These are phyloP conservation scores for Paulinella micropora DNA, from an alignment of 78 protist genomes.

Conservation along the genomic window DNA sequence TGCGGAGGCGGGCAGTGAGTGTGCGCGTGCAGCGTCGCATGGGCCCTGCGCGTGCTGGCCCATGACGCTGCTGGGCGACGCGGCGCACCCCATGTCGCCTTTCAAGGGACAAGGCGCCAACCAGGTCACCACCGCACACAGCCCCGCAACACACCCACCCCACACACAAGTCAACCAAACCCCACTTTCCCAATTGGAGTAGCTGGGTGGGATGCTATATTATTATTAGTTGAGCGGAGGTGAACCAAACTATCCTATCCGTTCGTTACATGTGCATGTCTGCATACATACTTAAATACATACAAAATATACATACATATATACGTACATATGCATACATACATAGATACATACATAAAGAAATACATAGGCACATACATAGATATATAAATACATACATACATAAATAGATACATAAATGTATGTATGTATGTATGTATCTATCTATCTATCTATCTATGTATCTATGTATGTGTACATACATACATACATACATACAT, in stretches of 20 bases:
- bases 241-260: not conserved
- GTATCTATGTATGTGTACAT: no score
- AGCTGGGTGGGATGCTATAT: not conserved
- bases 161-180: no score
- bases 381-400: not conserved
- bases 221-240: not conserved
- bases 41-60: no score
- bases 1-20: no score
- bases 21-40: no score
- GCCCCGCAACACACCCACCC: no score
- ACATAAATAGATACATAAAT: not conserved
- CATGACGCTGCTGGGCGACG: slow-evolving; percentile 18
- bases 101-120: slow-evolving; percentile 31
- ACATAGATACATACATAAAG: not conserved
- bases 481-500: no score
- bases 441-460: not conserved
- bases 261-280: not conserved
- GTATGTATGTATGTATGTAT: not conserved
- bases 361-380: not conserved
- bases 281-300: not conserved
- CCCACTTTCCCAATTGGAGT: no score
- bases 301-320: not conserved
- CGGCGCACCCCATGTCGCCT: slow-evolving; percentile 24
- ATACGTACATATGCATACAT: not conserved
- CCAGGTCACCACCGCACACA: no score